These are phyloP conservation scores for Fraxinus americana DNA, from an alignment of 257 asterid genomes.

Conservation along the genomic window DNA sequence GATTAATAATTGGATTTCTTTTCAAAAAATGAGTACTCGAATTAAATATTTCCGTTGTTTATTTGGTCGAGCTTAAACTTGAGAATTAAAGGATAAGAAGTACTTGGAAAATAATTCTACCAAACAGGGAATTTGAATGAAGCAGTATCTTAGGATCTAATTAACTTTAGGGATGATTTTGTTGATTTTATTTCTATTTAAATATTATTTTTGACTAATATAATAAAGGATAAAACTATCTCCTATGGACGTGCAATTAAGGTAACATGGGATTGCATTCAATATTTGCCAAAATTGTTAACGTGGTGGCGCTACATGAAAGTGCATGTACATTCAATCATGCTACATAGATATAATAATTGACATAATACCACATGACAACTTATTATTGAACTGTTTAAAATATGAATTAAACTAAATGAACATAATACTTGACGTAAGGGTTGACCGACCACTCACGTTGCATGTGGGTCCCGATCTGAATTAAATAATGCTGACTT, in stretches of 20 bases:
- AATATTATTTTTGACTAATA: slow-evolving; percentile 24
- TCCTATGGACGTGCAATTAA: slow-evolving; percentile 32
- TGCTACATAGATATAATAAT: too few species aligned
- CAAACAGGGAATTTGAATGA: not conserved
- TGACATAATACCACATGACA: too few species aligned
- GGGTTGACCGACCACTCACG: too few species aligned
- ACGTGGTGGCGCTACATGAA: slow-evolving; percentile 18
- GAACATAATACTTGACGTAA: too few species aligned
- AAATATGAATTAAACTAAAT: too few species aligned
- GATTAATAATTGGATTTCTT: not conserved
- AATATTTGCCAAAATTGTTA: slow-evolving; percentile 26
- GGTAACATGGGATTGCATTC: slow-evolving; percentile 42
- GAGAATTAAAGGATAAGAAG: not conserved
- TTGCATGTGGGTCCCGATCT: too few species aligned
- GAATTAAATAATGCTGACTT: too few species aligned
- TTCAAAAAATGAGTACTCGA: too few species aligned
- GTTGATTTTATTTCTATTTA: slow-evolving; percentile 17
- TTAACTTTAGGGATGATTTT: slow-evolving; percentile 18
- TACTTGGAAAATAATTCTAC: not conserved
- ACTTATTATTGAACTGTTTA: too few species aligned
- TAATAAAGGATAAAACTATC: slow-evolving; percentile 15
- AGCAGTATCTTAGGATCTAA: slow-evolving; percentile 14
- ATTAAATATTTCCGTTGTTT: not conserved
- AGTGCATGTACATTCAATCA: slow-evolving; percentile 16
- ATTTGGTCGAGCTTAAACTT: not conserved